A percentile compares a stretch with the other conserved stretches of the same genome.
phyloP scores from a whole-genome alignment of 2,329 filamentous ascomycete genomes.

The Colletotrichum sp. region DNA sequence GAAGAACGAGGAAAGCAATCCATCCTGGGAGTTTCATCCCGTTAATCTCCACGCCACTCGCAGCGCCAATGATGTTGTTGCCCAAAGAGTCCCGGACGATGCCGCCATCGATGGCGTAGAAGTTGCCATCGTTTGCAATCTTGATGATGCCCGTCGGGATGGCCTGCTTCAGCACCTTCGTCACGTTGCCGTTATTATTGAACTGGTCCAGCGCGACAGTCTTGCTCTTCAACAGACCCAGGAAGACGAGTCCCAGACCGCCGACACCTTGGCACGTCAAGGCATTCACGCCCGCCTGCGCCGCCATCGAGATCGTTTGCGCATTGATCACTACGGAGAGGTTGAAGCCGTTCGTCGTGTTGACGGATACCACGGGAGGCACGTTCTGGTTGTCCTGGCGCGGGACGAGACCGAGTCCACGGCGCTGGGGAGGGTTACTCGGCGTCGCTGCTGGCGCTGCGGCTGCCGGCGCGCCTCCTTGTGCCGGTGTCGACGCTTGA shows the following conservation, averaged over 20 bases:
- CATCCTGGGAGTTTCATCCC: constrained; percentile 20
- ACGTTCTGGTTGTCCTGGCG: constrained; percentile 9
- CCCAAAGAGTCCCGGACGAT: constrained; percentile 24
- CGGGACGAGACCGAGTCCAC: not conserved
- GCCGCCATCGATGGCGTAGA: constrained; percentile 30
- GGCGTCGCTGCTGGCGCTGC: not conserved
- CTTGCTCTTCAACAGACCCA: constrained; percentile 29
- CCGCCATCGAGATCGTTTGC: constrained; percentile 30
- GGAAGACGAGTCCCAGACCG: constrained; percentile 30
- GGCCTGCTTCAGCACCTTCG: constrained; percentile 23
- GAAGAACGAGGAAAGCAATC: constrained; percentile 27
- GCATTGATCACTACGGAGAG: constrained; percentile 32
- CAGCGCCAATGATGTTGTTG: constrained; percentile 12
- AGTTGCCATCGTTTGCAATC: constrained; percentile 29
- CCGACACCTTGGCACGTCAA: constrained; percentile 38
- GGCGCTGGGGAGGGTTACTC: not conserved
- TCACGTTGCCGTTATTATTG: not conserved
- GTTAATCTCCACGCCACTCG: constrained; percentile 25
- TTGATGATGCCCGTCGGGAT: constrained; percentile 30
- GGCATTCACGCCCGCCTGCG: constrained; percentile 32
- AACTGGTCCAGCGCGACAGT: constrained; percentile 21
- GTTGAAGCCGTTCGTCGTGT: constrained; percentile 25
- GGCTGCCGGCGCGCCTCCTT: not conserved
- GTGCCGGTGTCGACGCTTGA: not conserved
- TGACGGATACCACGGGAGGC: constrained; percentile 10